Base-by-base conservation (phyloP, 2,329 filamentous ascomycete genomes). In the Thelonectria discophora region DNA sequence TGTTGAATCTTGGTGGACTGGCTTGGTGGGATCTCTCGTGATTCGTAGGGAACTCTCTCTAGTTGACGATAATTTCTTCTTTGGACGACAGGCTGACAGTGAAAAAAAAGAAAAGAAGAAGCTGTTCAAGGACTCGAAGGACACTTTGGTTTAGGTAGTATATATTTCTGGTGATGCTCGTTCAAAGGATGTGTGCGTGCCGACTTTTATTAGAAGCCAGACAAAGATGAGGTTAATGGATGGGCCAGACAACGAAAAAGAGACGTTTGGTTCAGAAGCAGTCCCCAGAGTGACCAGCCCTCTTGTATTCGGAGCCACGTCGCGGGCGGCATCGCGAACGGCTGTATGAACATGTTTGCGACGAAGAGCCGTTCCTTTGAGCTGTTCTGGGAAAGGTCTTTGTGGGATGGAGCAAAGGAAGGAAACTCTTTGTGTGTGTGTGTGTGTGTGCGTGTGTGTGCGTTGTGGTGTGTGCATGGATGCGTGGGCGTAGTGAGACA, bases 381-480 rank as follows among this genome's bases (percentile, higher is more conserved):
- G 53, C 66, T 72, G 69, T 62, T 71, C 68, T 72, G 53, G 69
- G 67, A 40, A 71, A 69, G 63, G 63, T 52, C 65, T 63, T 71
- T 63, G 59, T 55, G 49, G 51, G 55, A 21, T 24, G 21, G 21
- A 54, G 20, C 55, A 48, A 21, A 47, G 11, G 34, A 6, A 21
- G 55, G 39, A 39, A 62, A 49, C 54, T 58, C 61, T 63, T 60
- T 67, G 63, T 55, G 65, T 68, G 55, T 63, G 58, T 59, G 64
- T 58, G 65, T 61, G 56, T 59, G 65, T 57, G 46, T 48, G 56
- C 55, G 46, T 11, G 12, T 11, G 13, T 11, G 32, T 11, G 32
- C 12, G 32, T n/a, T 11, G 10, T 11, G 13, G 12, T 32, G 60
- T 56, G 51, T 24, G 24, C 24, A 27, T 55, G 46, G 47, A 53